Evolutionary conservation across 2,329 filamentous ascomycete species (phyloP).

Genomic region (Fusarium hostae): DNA sequence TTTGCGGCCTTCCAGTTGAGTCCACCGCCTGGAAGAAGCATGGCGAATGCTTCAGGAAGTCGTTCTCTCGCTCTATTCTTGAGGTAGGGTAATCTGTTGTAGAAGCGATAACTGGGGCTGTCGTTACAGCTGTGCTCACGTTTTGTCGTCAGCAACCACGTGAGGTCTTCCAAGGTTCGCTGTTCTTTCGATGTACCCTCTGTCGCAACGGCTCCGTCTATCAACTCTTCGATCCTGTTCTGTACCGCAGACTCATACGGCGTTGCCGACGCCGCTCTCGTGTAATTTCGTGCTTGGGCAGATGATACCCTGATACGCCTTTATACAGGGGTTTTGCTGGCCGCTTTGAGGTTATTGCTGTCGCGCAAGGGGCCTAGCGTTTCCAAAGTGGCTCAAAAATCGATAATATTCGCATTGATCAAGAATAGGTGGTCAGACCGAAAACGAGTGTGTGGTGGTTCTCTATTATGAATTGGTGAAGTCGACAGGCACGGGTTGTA

Average conservation of each 20-base stretch:
- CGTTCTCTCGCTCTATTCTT: conserved; percentile 32
- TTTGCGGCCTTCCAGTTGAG: conserved; percentile 93
- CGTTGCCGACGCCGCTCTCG: not conserved
- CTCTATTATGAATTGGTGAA: conserved; percentile 24
- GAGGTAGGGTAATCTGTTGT: conserved; percentile 18
- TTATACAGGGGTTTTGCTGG: conserved; percentile 33
- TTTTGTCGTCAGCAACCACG: conserved; percentile 21
- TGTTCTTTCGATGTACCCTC: not conserved
- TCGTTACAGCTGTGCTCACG: conserved; percentile 14
- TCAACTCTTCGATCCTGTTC: conserved; percentile 4
- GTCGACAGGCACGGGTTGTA: conserved; percentile 2
- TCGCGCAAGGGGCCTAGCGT: conserved; percentile 28
- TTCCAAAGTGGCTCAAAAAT: conserved; percentile 6
- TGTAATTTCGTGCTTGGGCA: conserved; percentile 15
- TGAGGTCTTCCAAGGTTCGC: not conserved
- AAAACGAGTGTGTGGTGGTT: conserved; percentile 31
- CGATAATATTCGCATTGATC: conserved; percentile 11
- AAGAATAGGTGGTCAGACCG: conserved; percentile 1
- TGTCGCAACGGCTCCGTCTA: conserved; percentile 15
- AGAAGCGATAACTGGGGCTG: conserved; percentile 6
- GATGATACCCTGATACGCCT: conserved; percentile 19
- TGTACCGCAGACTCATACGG: not conserved
- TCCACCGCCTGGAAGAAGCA: conserved; percentile 91
- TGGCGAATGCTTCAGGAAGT: conserved; percentile 56
- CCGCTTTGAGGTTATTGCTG: conserved; percentile 25